phyloP scores from a whole-genome alignment of 2,329 filamentous ascomycete genomes.

The Truncatella angustata region DNA sequence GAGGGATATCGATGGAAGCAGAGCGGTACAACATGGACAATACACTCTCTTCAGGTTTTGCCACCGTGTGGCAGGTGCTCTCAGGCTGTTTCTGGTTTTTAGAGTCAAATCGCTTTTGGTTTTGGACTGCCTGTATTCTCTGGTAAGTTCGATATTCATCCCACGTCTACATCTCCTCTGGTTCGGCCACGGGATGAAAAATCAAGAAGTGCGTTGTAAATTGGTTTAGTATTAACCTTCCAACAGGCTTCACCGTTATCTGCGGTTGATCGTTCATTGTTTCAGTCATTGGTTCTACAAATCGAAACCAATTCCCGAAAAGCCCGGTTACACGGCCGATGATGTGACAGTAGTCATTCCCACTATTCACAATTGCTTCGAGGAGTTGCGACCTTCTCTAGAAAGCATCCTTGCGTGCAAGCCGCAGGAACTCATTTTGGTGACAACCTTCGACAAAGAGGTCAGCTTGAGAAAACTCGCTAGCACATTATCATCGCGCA shows the following conservation, averaged over 20 bases:
- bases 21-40: background rate
- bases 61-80: background rate
- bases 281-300: conserved; percentile 84
- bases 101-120: background rate
- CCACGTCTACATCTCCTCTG: background rate
- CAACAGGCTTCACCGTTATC: conserved; percentile 78
- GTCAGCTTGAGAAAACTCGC: conserved; percentile 66
- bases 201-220: too few species aligned
- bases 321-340: conserved; percentile 73
- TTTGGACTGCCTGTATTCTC: background rate
- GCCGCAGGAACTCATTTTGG: conserved; percentile 73
- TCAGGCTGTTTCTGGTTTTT: conserved; percentile 1
- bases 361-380: conserved; percentile 83
- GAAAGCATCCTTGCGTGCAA: conserved; percentile 71
- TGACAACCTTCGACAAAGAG: conserved; percentile 81
- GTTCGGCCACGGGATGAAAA: background rate
- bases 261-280: conserved; percentile 81
- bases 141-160: background rate
- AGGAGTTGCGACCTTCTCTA: conserved; percentile 79
- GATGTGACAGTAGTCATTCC: conserved; percentile 95
- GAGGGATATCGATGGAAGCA: background rate
- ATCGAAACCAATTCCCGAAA: conserved; percentile 77
- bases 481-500: conserved; percentile 55
- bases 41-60: background rate
- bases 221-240: conserved; percentile 19